These are phyloP conservation scores for Miamiensis avidus DNA, from an alignment of 169 alveolate species.

Conservation along the genomic window DNA sequence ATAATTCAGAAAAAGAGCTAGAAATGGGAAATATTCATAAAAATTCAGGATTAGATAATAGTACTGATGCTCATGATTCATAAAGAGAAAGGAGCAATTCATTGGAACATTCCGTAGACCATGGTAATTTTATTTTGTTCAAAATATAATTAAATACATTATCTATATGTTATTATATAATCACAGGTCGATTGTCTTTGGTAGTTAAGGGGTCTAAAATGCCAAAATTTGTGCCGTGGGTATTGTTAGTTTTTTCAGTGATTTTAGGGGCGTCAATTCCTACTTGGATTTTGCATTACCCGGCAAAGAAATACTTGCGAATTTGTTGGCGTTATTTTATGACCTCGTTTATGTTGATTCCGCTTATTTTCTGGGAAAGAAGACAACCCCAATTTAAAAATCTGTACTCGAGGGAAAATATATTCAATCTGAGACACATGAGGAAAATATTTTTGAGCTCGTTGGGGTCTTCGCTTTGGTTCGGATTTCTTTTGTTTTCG, in stretches of 20 bases:
- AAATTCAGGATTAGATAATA: no score
- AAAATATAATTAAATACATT: no score
- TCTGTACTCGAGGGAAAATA: not conserved
- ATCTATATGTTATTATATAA: no score
- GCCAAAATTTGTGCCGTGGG: constrained; percentile 6
- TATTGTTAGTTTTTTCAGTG: not conserved
- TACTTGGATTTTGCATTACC: not conserved
- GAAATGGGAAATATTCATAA: not conserved
- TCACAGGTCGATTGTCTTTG: no score
- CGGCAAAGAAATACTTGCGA: constrained; percentile 2
- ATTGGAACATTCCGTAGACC: no score
- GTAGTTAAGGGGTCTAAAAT: not conserved
- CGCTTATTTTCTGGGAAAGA: not conserved
- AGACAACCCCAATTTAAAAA: not conserved
- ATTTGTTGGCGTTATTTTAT: constrained; percentile 14
- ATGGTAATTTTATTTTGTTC: no score
- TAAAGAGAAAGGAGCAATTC: no score
- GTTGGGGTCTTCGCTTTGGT: constrained; percentile 12
- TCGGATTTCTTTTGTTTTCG: constrained; percentile 7
- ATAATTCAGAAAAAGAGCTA: not conserved
- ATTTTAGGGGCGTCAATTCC: constrained; percentile 21
- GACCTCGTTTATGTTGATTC: constrained; percentile 10
- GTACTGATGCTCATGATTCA: no score
- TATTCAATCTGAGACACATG: not conserved
- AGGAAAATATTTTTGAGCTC: not conserved